Evolutionary conservation across 2,329 filamentous ascomycete genomes (phyloP).

Genomic region (Plenodomus lindquistii): DNA sequence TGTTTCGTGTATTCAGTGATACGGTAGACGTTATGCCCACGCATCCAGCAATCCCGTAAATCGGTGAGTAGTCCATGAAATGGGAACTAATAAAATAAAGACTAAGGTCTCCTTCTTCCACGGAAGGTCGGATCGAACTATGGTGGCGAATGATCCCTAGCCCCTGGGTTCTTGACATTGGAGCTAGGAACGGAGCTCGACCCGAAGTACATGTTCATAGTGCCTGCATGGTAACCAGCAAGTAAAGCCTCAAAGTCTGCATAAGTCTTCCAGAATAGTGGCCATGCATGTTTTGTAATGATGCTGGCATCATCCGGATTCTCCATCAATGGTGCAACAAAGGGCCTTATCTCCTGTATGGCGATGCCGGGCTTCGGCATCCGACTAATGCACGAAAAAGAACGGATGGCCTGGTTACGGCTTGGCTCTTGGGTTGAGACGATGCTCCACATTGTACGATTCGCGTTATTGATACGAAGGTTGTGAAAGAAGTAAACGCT

Average conservation of each 20-base stretch:
- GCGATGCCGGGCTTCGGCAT: slow-evolving; percentile 24
- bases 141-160: slow-evolving; percentile 18
- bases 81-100: slow-evolving; percentile 35
- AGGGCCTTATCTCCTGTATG: slow-evolving; percentile 14
- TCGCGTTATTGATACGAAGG: slow-evolving; percentile 25
- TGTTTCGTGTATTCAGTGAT: slow-evolving; percentile 25
- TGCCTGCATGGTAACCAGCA: slow-evolving; percentile 22
- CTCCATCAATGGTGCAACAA: slow-evolving; percentile 25
- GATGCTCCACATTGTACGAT: slow-evolving; percentile 31
- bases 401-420: slow-evolving; percentile 5
- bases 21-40: slow-evolving; percentile 26
- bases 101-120: slow-evolving; percentile 32
- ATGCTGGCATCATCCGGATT: slow-evolving; percentile 23
- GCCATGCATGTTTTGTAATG: slow-evolving; percentile 17
- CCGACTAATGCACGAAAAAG: slow-evolving; percentile 19
- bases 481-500: slow-evolving; percentile 27
- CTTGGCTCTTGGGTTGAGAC: slow-evolving; percentile 16
- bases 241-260: slow-evolving; percentile 19
- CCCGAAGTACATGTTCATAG: slow-evolving; percentile 22
- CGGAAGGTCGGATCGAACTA: slow-evolving; percentile 26
- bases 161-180: slow-evolving; percentile 26
- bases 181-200: slow-evolving; percentile 39
- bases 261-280: slow-evolving; percentile 22
- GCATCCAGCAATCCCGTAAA: slow-evolving; percentile 26
- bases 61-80: slow-evolving; percentile 31